These are phyloP conservation scores for Tricholoma matsutake DNA, from an alignment of 768 basidiomycete genomes.

Conservation along the genomic window DNA sequence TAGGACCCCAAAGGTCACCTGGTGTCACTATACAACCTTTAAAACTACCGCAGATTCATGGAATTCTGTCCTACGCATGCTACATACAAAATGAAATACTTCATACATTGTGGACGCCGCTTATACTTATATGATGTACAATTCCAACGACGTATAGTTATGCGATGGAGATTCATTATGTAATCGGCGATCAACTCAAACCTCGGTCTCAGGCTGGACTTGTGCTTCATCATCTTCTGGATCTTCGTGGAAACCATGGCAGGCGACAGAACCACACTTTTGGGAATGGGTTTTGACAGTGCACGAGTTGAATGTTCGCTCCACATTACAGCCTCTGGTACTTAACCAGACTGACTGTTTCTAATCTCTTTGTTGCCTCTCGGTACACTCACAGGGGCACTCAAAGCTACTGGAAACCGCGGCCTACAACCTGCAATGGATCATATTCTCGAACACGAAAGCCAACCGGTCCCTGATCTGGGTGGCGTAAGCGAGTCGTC, in stretches of 20 bases:
- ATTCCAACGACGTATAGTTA: no score
- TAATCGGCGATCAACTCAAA: not conserved
- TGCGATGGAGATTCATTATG: no score
- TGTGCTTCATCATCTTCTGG: not conserved
- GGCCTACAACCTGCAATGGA: conserved; percentile 94
- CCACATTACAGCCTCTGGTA: conserved; percentile 4
- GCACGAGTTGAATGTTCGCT: conserved; percentile 81
- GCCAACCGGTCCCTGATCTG: conserved; percentile 69
- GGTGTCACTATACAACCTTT: no score
- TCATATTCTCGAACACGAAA: conserved; percentile 78
- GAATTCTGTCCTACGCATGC: no score
- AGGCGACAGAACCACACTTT: conserved; percentile 69
- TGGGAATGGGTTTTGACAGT: conserved; percentile 85
- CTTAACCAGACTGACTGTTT: conserved; percentile 10
- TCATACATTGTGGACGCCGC: no score
- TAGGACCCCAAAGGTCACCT: no score
- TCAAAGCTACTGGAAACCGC: conserved; percentile 77
- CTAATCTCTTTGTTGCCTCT: not conserved
- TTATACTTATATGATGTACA: no score
- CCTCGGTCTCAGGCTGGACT: no score
- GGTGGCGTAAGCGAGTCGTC: conserved; percentile 38
- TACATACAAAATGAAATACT: no score
- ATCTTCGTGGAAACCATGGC: conserved; percentile 31
- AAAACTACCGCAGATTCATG: no score
- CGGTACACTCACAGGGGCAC: conserved; percentile 62